A percentile compares a stretch with the other conserved stretches of the same genome.
These are phyloP conservation scores for Olyra latifolia DNA, from an alignment of 176 grass and related monocot genomes.

Conservation along the genomic window DNA sequence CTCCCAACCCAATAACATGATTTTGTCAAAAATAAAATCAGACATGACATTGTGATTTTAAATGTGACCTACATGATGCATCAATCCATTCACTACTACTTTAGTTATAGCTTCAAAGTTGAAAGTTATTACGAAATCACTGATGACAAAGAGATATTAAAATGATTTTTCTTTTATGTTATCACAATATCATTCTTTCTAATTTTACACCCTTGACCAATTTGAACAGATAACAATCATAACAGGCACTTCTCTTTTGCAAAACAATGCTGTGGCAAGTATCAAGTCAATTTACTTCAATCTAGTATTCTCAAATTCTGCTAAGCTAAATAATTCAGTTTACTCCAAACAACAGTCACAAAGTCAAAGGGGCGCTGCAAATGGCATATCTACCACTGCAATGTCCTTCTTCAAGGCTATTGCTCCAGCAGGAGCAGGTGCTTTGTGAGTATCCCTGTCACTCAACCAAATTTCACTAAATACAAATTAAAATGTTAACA, in stretches of 20 bases:
- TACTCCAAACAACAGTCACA: conserved; percentile 44
- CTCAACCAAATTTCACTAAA: no score
- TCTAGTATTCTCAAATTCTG: no score
- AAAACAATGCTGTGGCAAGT: conserved; percentile 81
- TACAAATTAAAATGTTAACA: no score
- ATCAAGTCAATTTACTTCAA: background rate
- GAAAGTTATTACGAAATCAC: background rate
- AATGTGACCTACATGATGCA: background rate
- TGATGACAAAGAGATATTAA: background rate
- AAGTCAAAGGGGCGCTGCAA: conserved; percentile 81
- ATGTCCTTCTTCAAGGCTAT: conserved; percentile 81
- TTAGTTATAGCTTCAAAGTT: background rate
- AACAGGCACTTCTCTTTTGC: conserved; percentile 62
- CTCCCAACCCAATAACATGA: background rate
- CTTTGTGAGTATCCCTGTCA: conserved; percentile 48
- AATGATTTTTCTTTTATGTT: background rate
- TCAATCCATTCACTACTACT: background rate
- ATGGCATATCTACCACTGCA: conserved; percentile 69
- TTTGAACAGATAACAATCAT: conserved; percentile 62
- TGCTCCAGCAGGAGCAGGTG: conserved; percentile 66
- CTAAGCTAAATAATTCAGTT: background rate
- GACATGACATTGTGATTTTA: background rate
- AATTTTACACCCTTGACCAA: conserved; percentile 12
- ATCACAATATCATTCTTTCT: background rate
- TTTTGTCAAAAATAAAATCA: background rate